These are phyloP conservation scores for Annona cherimola DNA, from an alignment of 164 flowering plant species.

Conservation along the genomic window DNA sequence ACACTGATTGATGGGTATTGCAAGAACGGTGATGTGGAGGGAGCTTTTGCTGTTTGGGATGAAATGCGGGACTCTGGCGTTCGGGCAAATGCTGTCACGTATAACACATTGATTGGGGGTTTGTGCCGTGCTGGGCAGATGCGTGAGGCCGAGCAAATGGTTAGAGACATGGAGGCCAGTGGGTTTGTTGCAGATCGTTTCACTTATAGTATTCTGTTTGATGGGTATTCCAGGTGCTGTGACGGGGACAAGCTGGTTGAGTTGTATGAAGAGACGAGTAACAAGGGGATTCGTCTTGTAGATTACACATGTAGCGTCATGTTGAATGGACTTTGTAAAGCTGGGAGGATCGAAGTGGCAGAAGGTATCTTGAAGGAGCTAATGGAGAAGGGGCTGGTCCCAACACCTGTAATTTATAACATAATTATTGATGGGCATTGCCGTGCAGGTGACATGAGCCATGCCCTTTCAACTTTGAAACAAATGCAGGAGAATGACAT, in stretches of 20 bases:
- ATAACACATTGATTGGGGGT: slow-evolving; percentile 55
- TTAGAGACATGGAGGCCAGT: slow-evolving; percentile 46
- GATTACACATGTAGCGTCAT: slow-evolving; percentile 39
- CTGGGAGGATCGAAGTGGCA: slow-evolving; percentile 47
- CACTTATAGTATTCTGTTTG: slow-evolving; percentile 51
- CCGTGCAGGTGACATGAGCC: slow-evolving; percentile 28
- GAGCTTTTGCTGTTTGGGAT: slow-evolving; percentile 36
- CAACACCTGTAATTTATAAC: slow-evolving; percentile 41
- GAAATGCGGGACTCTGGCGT: slow-evolving; percentile 41
- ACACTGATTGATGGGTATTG: slow-evolving; percentile 65
- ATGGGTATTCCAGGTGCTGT: slow-evolving; percentile 36
- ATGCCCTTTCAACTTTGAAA: slow-evolving; percentile 33
- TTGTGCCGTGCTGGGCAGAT: slow-evolving; percentile 39
- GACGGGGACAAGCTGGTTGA: slow-evolving; percentile 34
- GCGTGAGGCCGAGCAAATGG: slow-evolving; percentile 36
- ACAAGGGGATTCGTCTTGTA: slow-evolving; percentile 38
- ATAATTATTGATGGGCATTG: slow-evolving; percentile 59
- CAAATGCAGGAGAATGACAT: slow-evolving; percentile 43
- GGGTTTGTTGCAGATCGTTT: slow-evolving; percentile 56
- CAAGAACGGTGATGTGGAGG: slow-evolving; percentile 48
- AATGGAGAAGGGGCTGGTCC: slow-evolving; percentile 35
- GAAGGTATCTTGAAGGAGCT: slow-evolving; percentile 41
- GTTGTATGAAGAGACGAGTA: slow-evolving; percentile 33
- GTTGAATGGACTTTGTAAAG: slow-evolving; percentile 61
- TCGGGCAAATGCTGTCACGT: slow-evolving; percentile 43